Evolutionary conservation across 1,284 basidiomycete species (phyloP).

Genomic region (Laetiporus sulphureus): DNA sequence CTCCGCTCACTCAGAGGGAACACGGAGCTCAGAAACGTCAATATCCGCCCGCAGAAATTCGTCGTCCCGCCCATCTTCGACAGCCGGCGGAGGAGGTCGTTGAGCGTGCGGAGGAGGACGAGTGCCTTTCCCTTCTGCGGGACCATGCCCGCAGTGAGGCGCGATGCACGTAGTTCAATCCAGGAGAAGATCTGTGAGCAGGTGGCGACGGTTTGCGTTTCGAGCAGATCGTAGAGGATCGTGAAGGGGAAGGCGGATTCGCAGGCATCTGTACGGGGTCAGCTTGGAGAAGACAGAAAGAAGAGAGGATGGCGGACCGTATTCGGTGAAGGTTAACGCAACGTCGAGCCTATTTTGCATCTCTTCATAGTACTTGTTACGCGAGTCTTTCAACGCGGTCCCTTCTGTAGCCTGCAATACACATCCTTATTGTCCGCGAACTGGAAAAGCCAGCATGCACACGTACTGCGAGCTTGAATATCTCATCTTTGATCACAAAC

Average conservation of each 20-base stretch:
- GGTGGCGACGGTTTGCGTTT: conserved; percentile 74
- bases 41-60: conserved; percentile 82
- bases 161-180: conserved; percentile 64
- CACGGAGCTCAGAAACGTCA: conserved; percentile 79
- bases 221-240: conserved; percentile 70
- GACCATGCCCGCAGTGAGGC: conserved; percentile 69
- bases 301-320: conserved; percentile 40
- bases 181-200: conserved; percentile 82
- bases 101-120: conserved; percentile 75
- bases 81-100: conserved; percentile 79
- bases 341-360: conserved; percentile 64
- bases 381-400: conserved; percentile 38
- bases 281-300: background rate
- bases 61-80: conserved; percentile 80
- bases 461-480: conserved; percentile 64
- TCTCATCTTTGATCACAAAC: conserved; percentile 56
- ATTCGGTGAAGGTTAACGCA: conserved; percentile 65
- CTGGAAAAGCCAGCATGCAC: too few species aligned
- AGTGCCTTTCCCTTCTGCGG: conserved; percentile 86
- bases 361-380: conserved; percentile 50
- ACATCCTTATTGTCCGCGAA: background rate
- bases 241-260: conserved; percentile 51
- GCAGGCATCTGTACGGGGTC: conserved; percentile 37
- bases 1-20: conserved; percentile 86
- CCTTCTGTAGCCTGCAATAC: conserved; percentile 56